Conservation (phyloP, 2,329 filamentous ascomycete genomes). For the Beauveria sp. region DNA sequence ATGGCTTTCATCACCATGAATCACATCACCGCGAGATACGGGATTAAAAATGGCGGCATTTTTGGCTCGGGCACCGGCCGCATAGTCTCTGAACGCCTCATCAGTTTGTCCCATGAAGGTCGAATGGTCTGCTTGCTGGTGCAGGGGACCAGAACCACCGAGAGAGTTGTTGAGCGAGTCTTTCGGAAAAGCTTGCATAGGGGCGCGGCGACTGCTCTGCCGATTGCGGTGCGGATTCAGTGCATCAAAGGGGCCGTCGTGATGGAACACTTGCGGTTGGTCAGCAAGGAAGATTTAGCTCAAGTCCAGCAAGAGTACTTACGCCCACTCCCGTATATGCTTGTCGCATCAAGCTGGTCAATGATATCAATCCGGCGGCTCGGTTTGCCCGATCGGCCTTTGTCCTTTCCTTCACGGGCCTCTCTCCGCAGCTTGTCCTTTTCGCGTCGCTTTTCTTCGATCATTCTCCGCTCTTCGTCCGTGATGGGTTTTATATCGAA, state of each 20-base stretch:
- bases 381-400: conserved; percentile 39
- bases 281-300: conserved; percentile 2
- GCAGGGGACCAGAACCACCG: conserved; percentile 79
- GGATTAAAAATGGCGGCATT: conserved; percentile 57
- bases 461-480: conserved; percentile 41
- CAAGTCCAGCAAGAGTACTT: conserved; percentile 31
- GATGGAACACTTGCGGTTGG: conserved; percentile 72
- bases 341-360: conserved; percentile 92
- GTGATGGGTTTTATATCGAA: conserved; percentile 48
- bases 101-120: conserved; percentile 76
- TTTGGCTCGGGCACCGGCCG: conserved; percentile 30
- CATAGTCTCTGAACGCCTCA: conserved; percentile 83
- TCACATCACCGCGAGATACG: conserved; percentile 55
- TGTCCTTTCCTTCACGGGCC: conserved; percentile 38
- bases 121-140: conserved; percentile 73
- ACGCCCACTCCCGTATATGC: conserved; percentile 90
- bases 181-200: conserved; percentile 93
- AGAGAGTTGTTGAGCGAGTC: conserved; percentile 88
- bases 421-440: conserved; percentile 25
- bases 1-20: conserved; percentile 77
- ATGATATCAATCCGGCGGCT: conserved; percentile 72
- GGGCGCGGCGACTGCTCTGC: conserved; percentile 71
- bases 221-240: conserved; percentile 92
- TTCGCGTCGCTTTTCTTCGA: conserved; percentile 17
- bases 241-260: conserved; percentile 95